phyloP scores from a whole-genome alignment of 768 basidiomycete species.

The Leccinum variicolor region DNA sequence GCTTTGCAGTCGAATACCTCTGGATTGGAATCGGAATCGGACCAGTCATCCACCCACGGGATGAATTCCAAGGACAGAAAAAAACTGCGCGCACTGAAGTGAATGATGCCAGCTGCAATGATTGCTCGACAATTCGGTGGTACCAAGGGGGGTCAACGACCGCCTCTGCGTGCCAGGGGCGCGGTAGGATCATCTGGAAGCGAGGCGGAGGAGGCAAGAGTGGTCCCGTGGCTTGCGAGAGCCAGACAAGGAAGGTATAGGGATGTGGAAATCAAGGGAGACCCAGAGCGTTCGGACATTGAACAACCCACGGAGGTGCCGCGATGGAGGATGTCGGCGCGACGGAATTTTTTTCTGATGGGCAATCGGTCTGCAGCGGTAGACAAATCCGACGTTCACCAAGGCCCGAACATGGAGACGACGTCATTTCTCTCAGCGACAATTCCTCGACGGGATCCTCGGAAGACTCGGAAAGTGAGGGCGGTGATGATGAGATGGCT shows the following conservation, averaged over 20 bases:
- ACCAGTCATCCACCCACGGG: slow-evolving; percentile 3
- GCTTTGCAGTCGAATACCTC: slow-evolving; percentile 10
- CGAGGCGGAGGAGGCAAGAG: slow-evolving; percentile 36
- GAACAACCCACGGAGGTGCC: slow-evolving; percentile 8
- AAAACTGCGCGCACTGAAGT: slow-evolving; percentile 37
- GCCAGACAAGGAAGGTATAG: slow-evolving; percentile 35
- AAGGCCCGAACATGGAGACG: background rate
- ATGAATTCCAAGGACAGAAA: slow-evolving; percentile 34
- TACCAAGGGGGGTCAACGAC: slow-evolving; percentile 9
- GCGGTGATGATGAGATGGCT: slow-evolving; percentile 31
- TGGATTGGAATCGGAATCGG: slow-evolving; percentile 9
- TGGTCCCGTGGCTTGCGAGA: slow-evolving; percentile 53
- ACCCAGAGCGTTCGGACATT: slow-evolving; percentile 57
- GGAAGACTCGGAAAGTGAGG: slow-evolving; percentile 13
- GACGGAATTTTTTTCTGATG: slow-evolving; percentile 11
- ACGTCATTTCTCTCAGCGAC: slow-evolving; percentile 25
- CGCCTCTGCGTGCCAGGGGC: slow-evolving; percentile 8
- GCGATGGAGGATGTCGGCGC: background rate
- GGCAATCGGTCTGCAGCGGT: slow-evolving; percentile 15
- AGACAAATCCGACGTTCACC: slow-evolving; percentile 13
- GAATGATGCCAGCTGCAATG: slow-evolving; percentile 57
- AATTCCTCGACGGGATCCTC: slow-evolving; percentile 5
- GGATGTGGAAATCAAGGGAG: slow-evolving; percentile 51
- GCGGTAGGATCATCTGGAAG: slow-evolving; percentile 19
- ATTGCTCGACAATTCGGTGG: slow-evolving; percentile 33